Evolutionary conservation across 1,284 basidiomycete species (phyloP), one percentile per base, ranked within the genome.

Genomic region (Irpex lacteus): DNA sequence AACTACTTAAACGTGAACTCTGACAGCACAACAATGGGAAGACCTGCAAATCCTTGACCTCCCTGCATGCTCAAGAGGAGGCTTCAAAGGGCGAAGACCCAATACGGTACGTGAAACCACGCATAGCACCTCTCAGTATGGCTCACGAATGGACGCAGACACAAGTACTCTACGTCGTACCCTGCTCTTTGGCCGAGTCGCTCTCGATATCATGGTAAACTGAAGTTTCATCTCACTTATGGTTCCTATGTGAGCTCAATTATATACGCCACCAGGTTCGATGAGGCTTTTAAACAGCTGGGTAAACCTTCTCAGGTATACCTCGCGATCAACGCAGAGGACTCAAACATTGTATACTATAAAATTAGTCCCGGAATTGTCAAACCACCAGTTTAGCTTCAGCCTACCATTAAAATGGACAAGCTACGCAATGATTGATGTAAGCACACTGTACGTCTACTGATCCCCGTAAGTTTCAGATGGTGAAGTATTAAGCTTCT

Each of bases 331-430:
- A 86, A 85, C 38, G 83, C 87, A 0, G 86, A 90, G 61, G 91
- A 93, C 70, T 87, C 90, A 4, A 92, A 91, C 1, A 87, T 90
- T 58, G 91, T 93, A 55, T 93, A 93, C 74, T 93, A 93, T 75
- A 91, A 90, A 68, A 80, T 93, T 64, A 90, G 87, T 66, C 79
- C 80, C 52, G 91, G 90, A 62, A 89, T 93, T 19, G 83, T 86
- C 64, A 93, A 92, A 69, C 91, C 91, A 13, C 79, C 84, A 19
- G 75, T n/a, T n/a, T n/a, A n/a, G n/a, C n/a, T n/a, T n/a, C n/a
- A n/a, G n/a, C n/a, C n/a, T n/a, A n/a, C n/a, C n/a, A n/a, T n/a
- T n/a, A n/a, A n/a, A n/a, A n/a, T n/a, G n/a, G n/a, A n/a, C n/a
- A n/a, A n/a, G n/a, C n/a, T n/a, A n/a, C n/a, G n/a, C n/a, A n/a